These are phyloP conservation scores for Rhizopogon rudus DNA, from an alignment of 768 basidiomycete species.

Conservation along the genomic window DNA sequence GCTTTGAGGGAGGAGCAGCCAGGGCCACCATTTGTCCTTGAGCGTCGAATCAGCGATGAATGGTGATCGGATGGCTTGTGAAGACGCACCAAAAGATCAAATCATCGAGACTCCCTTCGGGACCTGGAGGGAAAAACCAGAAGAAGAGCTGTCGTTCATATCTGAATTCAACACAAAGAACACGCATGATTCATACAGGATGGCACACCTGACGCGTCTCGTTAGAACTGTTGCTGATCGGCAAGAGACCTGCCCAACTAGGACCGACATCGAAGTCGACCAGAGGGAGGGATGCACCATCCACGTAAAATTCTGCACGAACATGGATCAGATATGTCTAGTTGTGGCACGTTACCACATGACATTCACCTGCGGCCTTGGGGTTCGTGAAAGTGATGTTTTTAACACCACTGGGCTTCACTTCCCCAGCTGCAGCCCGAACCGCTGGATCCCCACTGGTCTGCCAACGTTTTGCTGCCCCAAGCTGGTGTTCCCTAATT, in stretches of 20 bases:
- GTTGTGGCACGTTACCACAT: conserved; percentile 6
- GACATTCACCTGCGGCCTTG: conserved; percentile 44
- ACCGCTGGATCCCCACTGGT: background rate
- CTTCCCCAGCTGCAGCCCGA: background rate
- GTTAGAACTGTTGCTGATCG: conserved; percentile 53
- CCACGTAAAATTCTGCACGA: conserved; percentile 58
- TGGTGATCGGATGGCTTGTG: too few species aligned
- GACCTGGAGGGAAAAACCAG: conserved; percentile 81
- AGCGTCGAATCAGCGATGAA: background rate
- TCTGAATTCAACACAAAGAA: background rate
- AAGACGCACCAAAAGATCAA: conserved; percentile 61
- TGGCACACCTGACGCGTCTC: conserved; percentile 59
- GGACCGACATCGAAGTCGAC: conserved; percentile 72
- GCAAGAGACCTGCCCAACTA: conserved; percentile 70
- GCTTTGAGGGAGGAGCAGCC: conserved; percentile 74
- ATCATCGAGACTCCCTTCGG: conserved; percentile 64
- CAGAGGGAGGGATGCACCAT: conserved; percentile 59
- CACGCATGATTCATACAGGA: background rate
- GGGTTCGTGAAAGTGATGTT: conserved; percentile 72
- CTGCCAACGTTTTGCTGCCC: conserved; percentile 41
- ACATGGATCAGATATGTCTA: too few species aligned
- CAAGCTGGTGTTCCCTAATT: conserved; percentile 39
- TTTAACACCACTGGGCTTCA: conserved; percentile 27
- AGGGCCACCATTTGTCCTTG: conserved; percentile 76
- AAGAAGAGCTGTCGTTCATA: conserved; percentile 55